Evolutionary conservation across 2,329 filamentous ascomycete genomes (phyloP).

Genomic region (Leptographium wingfieldii): DNA sequence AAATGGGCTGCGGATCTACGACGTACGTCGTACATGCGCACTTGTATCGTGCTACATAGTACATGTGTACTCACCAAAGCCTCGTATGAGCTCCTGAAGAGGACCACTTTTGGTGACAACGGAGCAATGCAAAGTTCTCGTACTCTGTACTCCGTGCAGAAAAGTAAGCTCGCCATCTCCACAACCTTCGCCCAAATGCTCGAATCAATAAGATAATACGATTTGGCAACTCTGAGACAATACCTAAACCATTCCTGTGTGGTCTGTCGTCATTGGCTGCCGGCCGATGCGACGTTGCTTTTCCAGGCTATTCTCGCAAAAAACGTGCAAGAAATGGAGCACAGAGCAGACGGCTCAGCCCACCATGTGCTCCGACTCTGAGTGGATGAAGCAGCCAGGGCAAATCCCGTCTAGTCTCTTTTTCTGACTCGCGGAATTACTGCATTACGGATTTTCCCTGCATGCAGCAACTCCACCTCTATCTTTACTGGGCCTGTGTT

Average conservation of each 20-base stretch:
- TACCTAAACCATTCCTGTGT: neutral
- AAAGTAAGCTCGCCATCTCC: neutral
- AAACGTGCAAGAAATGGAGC: no score
- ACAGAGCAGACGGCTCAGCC: no score
- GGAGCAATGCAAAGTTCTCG: no score
- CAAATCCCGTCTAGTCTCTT: neutral
- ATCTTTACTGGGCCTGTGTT: neutral
- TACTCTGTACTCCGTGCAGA: no score
- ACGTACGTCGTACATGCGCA: no score
- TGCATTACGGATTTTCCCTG: neutral
- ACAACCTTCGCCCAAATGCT: neutral
- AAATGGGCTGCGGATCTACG: neutral
- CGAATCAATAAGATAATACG: neutral
- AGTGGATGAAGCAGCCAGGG: neutral
- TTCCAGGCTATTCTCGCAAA: no score
- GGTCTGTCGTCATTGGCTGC: neutral
- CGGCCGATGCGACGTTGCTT: neutral
- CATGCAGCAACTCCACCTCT: neutral
- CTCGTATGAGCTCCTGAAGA: no score
- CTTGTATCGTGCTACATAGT: no score
- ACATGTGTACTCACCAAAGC: no score
- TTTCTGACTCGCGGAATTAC: neutral
- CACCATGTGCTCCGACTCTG: no score
- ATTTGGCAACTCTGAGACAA: neutral
- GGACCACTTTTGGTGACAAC: no score